These are phyloP conservation scores for Flaveria robusta DNA, from an alignment of 129 eudicot species.

Conservation along the genomic window DNA sequence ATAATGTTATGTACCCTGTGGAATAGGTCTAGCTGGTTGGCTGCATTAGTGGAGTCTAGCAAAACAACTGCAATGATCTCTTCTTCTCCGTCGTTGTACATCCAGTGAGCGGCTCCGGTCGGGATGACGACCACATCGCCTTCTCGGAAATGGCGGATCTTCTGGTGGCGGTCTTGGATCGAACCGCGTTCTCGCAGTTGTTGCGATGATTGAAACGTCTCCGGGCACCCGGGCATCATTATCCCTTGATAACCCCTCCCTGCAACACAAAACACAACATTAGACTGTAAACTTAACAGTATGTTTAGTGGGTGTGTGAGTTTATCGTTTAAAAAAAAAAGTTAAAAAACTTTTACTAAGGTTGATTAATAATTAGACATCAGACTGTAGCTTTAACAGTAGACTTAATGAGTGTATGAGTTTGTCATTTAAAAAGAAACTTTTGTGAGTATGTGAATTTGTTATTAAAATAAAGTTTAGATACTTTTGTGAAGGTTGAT, in stretches of 20 bases:
- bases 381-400: too few species aligned
- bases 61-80: conserved; percentile 48
- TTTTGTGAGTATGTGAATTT: too few species aligned
- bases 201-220: conserved; percentile 63
- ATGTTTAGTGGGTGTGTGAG: too few species aligned
- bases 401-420: too few species aligned
- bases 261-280: conserved; percentile 5
- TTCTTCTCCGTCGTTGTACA: conserved; percentile 64
- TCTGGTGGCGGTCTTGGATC: conserved; percentile 71
- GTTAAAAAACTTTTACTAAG: too few species aligned
- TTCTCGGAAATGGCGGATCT: conserved; percentile 46
- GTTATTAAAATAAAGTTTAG: too few species aligned
- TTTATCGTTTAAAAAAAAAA: too few species aligned
- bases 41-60: conserved; percentile 45
- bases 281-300: too few species aligned
- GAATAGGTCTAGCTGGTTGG: conserved; percentile 71
- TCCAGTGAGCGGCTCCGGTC: conserved; percentile 75
- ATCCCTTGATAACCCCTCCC: conserved; percentile 63
- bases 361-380: too few species aligned
- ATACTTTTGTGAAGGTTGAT: background rate
- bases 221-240: conserved; percentile 69
- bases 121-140: conserved; percentile 73
- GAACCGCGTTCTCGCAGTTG: conserved; percentile 31
- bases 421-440: too few species aligned
- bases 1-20: conserved; percentile 47